Percentiles rank a stretch among this genome's conserved stretches.
Conservation (phyloP, 352 stramenopile genomes). For the Pythium dissotocum region DNA sequence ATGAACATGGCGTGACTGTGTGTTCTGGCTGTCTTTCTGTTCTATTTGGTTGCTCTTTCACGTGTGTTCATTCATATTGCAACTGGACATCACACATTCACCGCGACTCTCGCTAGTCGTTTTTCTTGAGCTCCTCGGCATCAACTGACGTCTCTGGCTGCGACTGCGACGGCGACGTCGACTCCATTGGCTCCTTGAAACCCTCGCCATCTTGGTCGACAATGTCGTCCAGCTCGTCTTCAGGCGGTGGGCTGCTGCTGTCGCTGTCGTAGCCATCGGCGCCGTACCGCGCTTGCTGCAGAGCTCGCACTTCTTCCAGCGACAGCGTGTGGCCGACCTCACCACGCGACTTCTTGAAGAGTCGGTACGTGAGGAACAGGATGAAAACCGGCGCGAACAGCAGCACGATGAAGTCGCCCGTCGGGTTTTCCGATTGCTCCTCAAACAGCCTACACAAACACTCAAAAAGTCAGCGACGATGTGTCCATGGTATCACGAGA, state of each 20-base stretch:
- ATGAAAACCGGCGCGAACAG: conserved; percentile 60
- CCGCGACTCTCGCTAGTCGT: conserved; percentile 1
- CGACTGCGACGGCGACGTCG: background rate
- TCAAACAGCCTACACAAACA: conserved; percentile 44
- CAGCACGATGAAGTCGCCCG: conserved; percentile 57
- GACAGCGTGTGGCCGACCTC: conserved; percentile 48
- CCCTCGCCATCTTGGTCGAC: background rate
- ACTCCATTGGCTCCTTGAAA: background rate
- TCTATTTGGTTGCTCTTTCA: background rate
- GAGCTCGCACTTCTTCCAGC: conserved; percentile 63
- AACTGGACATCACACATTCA: conserved; percentile 5
- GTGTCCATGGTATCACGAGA: background rate
- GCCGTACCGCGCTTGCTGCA: conserved; percentile 73
- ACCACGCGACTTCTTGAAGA: conserved; percentile 48
- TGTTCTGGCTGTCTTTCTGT: background rate
- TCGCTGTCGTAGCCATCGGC: conserved; percentile 58
- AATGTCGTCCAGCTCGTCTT: conserved; percentile 15
- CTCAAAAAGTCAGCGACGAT: background rate
- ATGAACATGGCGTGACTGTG: background rate
- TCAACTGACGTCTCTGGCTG: background rate
- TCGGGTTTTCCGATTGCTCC: conserved; percentile 72
- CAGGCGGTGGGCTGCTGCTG: conserved; percentile 26
- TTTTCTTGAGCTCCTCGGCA: conserved; percentile 11
- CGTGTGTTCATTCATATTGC: background rate
- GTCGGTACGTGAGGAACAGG: conserved; percentile 50